Evolutionary conservation across 495 filamentous ascomycete species (phyloP).

Genomic region (Penicillium egyptiacum): DNA sequence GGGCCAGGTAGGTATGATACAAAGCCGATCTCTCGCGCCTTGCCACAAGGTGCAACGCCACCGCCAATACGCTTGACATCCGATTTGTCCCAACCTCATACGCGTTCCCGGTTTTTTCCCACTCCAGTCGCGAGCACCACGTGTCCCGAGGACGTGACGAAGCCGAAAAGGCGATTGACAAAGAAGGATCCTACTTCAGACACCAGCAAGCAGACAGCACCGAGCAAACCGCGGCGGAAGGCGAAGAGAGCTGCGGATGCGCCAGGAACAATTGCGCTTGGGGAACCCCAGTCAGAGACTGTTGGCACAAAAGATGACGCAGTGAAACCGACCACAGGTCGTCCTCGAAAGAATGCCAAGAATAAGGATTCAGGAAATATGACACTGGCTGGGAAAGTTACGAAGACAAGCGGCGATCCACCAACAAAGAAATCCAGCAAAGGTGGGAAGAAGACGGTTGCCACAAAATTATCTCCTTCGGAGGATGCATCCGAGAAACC

Average conservation of each 20-base stretch:
- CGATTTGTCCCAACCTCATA: conserved; percentile 28
- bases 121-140: conserved; percentile 10
- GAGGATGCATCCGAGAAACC: conserved; percentile 1
- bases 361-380: conserved; percentile 30
- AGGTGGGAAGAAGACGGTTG: conserved; percentile 14
- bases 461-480: neutral
- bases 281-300: neutral
- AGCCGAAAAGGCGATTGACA: conserved; percentile 8
- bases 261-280: conserved; percentile 3
- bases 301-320: conserved; percentile 17
- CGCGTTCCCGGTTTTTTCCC: conserved; percentile 35
- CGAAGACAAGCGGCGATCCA: conserved; percentile 27
- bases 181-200: conserved; percentile 13
- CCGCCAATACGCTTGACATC: conserved; percentile 39
- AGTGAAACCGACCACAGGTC: conserved; percentile 26
- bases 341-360: conserved; percentile 21
- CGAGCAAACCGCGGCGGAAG: conserved; percentile 21
- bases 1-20: conserved; percentile 12
- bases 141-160: conserved; percentile 1
- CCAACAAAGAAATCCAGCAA: conserved; percentile 20
- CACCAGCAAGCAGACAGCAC: conserved; percentile 2
- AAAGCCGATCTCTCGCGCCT: conserved; percentile 14
- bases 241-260: conserved; percentile 20
- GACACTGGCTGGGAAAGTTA: conserved; percentile 38
- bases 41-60: conserved; percentile 30